Percentiles rank a stretch among this genome's conserved stretches.
phyloP scores from a whole-genome alignment of 2,329 filamentous ascomycete species.

The Geosmithia putterillii region DNA sequence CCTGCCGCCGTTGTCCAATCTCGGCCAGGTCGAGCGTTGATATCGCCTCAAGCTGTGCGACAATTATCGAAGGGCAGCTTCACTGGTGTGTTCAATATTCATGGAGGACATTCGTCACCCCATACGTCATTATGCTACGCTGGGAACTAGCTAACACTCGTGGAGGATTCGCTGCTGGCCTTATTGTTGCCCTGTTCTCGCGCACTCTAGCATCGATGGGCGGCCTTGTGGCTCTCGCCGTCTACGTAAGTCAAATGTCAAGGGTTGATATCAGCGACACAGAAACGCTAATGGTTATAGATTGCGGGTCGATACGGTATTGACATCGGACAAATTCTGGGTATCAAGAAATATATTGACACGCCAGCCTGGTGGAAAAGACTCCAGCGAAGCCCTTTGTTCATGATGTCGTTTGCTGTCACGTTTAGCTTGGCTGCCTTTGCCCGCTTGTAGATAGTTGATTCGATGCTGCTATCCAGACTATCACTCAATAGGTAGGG shows the following conservation, averaged over 20 bases:
- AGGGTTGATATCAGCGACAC: not conserved
- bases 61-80: constrained; percentile 44
- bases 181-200: constrained; percentile 59
- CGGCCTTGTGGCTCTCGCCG: constrained; percentile 48
- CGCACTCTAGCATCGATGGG: constrained; percentile 56
- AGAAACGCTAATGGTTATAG: constrained; percentile 11
- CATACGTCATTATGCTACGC: not conserved
- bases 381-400: constrained; percentile 45
- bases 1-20: not conserved
- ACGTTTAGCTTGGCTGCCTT: constrained; percentile 56
- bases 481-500: constrained; percentile 39
- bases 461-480: not conserved
- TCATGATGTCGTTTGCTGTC: constrained; percentile 58
- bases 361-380: constrained; percentile 30
- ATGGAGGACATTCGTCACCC: not conserved
- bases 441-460: constrained; percentile 26
- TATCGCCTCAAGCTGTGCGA: constrained; percentile 21
- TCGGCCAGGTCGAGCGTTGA: not conserved
- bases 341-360: constrained; percentile 21
- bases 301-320: constrained; percentile 30
- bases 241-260: constrained; percentile 40
- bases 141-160: not conserved
- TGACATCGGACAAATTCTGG: constrained; percentile 22
- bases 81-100: constrained; percentile 22
- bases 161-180: constrained; percentile 47